phyloP scores from a whole-genome alignment of 164 flowering plant species.

The Tetrastigma voinierianum region DNA sequence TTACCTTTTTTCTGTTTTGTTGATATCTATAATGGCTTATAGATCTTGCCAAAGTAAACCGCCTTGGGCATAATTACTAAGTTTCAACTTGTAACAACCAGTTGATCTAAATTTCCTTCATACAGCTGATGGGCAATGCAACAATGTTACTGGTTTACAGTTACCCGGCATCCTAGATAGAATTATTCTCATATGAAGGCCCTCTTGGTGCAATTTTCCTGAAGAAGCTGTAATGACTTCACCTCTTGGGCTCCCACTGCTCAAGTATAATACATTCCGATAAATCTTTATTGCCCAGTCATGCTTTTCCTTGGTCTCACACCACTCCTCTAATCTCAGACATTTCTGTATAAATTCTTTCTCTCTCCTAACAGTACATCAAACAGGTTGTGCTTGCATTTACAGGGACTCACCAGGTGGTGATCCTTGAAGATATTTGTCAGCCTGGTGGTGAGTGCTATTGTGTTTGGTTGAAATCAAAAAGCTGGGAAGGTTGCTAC shows the following conservation, averaged over 20 bases:
- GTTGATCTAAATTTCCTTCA: background rate
- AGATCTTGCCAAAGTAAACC: background rate
- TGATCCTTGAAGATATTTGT: constrained; percentile 51
- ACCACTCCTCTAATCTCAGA: background rate
- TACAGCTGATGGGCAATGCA: constrained; percentile 62
- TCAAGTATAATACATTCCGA: constrained; percentile 53
- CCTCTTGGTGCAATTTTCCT: constrained; percentile 81
- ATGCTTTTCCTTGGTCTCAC: background rate
- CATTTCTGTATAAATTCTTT: background rate
- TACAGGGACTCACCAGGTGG: constrained; percentile 47
- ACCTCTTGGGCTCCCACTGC: constrained; percentile 99
- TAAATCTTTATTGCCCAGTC: background rate
- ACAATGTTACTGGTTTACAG: constrained; percentile 71
- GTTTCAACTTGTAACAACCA: background rate
- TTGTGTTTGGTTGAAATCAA: constrained; percentile 88
- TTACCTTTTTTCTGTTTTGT: background rate
- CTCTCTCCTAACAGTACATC: background rate
- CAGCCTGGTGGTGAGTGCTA: constrained; percentile 67
- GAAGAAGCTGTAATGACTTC: constrained; percentile 53
- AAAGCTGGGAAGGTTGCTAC: constrained; percentile 84
- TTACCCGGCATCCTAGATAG: constrained; percentile 87
- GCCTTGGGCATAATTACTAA: background rate
- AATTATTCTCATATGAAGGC: constrained; percentile 71
- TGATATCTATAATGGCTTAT: background rate
- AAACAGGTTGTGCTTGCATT: constrained; percentile 56